A percentile compares a stretch with the other conserved stretches of the same genome.
These are phyloP conservation scores for Epichloe uncinata DNA, from an alignment of 2,329 filamentous ascomycete genomes.

Conservation along the genomic window DNA sequence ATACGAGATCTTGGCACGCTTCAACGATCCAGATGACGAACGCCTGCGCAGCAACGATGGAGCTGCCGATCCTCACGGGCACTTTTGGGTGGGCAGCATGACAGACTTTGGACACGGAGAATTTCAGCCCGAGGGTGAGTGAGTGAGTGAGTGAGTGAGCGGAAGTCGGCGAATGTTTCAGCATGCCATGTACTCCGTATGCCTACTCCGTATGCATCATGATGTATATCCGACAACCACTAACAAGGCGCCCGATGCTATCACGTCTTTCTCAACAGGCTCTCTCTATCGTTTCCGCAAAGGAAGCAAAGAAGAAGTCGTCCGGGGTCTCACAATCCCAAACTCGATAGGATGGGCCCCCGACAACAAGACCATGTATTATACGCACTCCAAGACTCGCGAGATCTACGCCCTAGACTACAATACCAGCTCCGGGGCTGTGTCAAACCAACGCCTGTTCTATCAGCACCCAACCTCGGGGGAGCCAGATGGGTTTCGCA, in stretches of 20 bases:
- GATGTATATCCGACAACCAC: neutral
- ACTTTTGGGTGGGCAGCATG: conserved; percentile 81
- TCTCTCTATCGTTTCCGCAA: conserved; percentile 59
- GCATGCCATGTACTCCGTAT: neutral
- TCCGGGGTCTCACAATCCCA: conserved; percentile 59
- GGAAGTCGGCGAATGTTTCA: too few relatives aligned
- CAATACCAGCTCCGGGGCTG: conserved; percentile 44
- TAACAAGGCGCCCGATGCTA: neutral
- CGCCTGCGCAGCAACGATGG: conserved; percentile 68
- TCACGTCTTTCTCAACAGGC: conserved; percentile 33
- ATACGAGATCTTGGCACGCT: conserved; percentile 40
- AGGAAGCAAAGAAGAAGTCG: conserved; percentile 43
- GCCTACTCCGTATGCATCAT: neutral
- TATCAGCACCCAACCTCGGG: conserved; percentile 54
- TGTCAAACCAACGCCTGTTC: conserved; percentile 57
- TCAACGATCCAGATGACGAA: conserved; percentile 30
- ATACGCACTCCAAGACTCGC: conserved; percentile 62
- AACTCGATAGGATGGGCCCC: conserved; percentile 75
- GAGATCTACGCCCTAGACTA: conserved; percentile 68
- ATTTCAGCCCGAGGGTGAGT: conserved; percentile 47
- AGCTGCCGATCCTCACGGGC: conserved; percentile 62
- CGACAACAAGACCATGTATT: conserved; percentile 62
- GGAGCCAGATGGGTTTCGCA: conserved; percentile 71
- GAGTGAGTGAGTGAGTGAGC: neutral
- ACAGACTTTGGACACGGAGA: conserved; percentile 51